Evolutionary conservation across 1,139 yeast genomes (phyloP).

Genomic region (Hemisphaericaspora lyxosophila): DNA sequence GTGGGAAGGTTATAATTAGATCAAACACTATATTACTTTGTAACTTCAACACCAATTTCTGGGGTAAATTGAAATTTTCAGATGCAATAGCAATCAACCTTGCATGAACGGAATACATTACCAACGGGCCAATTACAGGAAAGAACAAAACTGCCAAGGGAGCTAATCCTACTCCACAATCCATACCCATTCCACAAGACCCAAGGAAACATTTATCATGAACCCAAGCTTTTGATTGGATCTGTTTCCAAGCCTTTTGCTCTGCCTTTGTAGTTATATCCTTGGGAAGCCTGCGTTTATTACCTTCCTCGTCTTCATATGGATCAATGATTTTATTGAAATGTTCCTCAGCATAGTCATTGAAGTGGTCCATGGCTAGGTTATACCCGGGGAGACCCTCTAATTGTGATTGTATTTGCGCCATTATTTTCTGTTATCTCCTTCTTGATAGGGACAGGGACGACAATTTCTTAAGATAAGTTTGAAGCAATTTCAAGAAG

Average conservation of each 20-base stretch:
- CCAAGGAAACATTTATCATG: constrained; percentile 83
- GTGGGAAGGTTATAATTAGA: constrained; percentile 71
- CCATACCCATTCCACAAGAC: constrained; percentile 66
- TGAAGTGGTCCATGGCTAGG: constrained; percentile 54
- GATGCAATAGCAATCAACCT: constrained; percentile 61
- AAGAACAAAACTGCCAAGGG: constrained; percentile 60
- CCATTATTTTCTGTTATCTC: too few relatives aligned
- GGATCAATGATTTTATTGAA: constrained; percentile 66
- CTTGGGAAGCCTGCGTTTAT: constrained; percentile 58
- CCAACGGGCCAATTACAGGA: constrained; percentile 78
- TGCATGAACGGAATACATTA: constrained; percentile 77
- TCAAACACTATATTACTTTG: constrained; percentile 74
- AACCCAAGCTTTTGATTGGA: constrained; percentile 80
- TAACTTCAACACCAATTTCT: constrained; percentile 60
- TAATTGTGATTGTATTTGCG: constrained; percentile 37
- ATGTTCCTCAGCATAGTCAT: constrained; percentile 64
- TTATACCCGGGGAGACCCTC: constrained; percentile 61
- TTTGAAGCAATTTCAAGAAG: too few relatives aligned
- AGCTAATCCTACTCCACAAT: constrained; percentile 76
- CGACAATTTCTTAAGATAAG: too few relatives aligned
- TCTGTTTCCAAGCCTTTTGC: constrained; percentile 63
- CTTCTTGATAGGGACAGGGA: too few relatives aligned
- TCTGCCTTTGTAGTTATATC: constrained; percentile 58
- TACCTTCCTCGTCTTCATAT: constrained; percentile 57
- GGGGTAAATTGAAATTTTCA: constrained; percentile 57